Evolutionary conservation across 139 green algal genomes (phyloP).

Genomic region (Trebouxia sp.): DNA sequence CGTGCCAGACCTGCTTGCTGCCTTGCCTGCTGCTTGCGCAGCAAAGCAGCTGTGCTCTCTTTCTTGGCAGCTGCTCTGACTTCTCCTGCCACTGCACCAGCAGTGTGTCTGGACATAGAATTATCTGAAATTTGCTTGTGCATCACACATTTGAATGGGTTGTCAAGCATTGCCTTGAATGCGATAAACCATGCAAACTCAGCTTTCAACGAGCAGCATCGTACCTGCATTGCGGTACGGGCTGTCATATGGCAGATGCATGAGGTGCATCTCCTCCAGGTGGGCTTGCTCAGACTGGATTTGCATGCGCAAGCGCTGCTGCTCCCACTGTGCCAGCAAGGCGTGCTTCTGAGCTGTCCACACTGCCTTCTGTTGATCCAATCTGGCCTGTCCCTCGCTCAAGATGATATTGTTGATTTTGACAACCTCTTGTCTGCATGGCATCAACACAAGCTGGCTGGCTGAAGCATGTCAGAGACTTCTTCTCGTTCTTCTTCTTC

Average conservation of each 20-base stretch:
- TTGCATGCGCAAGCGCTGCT: background rate
- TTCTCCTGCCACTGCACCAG: too few relatives aligned
- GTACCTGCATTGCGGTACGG: constrained; percentile 11
- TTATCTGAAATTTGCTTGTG: too few relatives aligned
- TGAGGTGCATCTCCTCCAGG: background rate
- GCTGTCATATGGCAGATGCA: constrained; percentile 12
- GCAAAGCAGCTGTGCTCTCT: background rate
- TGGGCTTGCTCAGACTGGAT: background rate
- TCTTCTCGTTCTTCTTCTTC: too few relatives aligned
- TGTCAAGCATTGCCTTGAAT: too few relatives aligned
- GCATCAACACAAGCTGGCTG: too few relatives aligned
- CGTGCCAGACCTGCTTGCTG: background rate
- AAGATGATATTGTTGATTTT: background rate
- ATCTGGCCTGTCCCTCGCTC: background rate
- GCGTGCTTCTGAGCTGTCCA: background rate
- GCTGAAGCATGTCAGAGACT: too few relatives aligned
- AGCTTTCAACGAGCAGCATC: too few relatives aligned
- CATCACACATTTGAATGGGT: too few relatives aligned
- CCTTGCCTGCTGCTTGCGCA: constrained; percentile 6
- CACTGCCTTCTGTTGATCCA: constrained; percentile 9
- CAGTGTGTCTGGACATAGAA: too few relatives aligned
- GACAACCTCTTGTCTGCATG: background rate
- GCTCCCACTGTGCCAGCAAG: background rate
- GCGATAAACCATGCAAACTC: too few relatives aligned
- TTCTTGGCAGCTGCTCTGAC: background rate